Percentiles rank a stretch among this genome's conserved stretches.
phyloP scores from a whole-genome alignment of 108 stramenopile species.

The Nannochloropsis oceanica region DNA sequence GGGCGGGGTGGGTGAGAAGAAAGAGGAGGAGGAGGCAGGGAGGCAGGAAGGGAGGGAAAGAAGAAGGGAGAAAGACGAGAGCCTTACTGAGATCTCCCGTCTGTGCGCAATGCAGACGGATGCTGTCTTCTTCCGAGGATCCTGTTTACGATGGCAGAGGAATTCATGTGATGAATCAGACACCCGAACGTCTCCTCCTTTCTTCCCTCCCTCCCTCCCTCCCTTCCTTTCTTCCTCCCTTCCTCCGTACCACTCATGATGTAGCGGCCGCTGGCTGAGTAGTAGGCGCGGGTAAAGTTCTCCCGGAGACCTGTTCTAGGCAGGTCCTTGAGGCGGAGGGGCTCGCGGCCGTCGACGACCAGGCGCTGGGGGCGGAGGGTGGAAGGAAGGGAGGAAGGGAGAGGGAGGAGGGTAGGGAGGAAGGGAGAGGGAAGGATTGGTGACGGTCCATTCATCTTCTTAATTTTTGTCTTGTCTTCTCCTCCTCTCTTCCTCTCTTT shows the following conservation, averaged over 20 bases:
- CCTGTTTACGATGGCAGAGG: slow-evolving; percentile 3
- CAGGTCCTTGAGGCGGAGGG: slow-evolving; percentile 12
- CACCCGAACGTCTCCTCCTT: neutral
- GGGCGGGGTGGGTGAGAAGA: too few species aligned
- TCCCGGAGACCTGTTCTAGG: slow-evolving; percentile 9
- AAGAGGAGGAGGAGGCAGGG: neutral
- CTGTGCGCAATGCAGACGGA: slow-evolving; percentile 22
- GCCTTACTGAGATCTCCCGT: neutral
- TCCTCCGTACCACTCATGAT: neutral
- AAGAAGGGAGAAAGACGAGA: neutral
- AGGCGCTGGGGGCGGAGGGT: neutral
- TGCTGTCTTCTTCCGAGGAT: slow-evolving; percentile 19
- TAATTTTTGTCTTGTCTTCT: too few species aligned
- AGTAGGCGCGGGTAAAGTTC: slow-evolving; percentile 35
- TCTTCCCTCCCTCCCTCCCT: neutral
- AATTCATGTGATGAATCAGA: neutral
- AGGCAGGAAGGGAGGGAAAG: neutral
- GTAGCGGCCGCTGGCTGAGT: slow-evolving; percentile 24
- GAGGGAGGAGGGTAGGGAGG: neutral
- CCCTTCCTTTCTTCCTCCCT: neutral
- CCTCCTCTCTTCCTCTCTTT: too few species aligned
- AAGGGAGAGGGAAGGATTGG: neutral
- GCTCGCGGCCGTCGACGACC: slow-evolving; percentile 20
- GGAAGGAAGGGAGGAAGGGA: neutral
- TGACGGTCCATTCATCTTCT: too few species aligned